A percentile compares a stretch with the other conserved stretches of the same genome.
These are phyloP conservation scores for Sclerotinia sclerotiorum DNA, from an alignment of 2,329 filamentous ascomycete species.

Conservation along the genomic window DNA sequence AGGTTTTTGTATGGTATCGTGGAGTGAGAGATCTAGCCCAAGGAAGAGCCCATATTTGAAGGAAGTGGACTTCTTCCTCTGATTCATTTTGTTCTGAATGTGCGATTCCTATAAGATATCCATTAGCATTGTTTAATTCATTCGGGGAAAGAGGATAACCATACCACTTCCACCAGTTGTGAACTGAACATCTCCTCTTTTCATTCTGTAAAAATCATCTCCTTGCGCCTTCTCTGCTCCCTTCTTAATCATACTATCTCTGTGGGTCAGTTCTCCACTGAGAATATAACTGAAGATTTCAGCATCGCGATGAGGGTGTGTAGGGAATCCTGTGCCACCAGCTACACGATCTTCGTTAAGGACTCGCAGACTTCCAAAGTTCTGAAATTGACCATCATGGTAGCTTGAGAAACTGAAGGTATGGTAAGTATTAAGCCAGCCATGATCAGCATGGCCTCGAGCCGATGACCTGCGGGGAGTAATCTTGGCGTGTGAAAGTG, in stretches of 20 bases:
- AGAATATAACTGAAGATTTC: slow-evolving; percentile 90
- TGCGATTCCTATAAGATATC: slow-evolving; percentile 55
- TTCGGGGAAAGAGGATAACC: slow-evolving; percentile 21
- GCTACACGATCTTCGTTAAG: slow-evolving; percentile 87
- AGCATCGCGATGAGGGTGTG: slow-evolving; percentile 81
- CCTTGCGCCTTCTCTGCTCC: slow-evolving; percentile 54
- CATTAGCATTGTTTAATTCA: slow-evolving; percentile 27
- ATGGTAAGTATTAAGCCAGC: slow-evolving; percentile 77
- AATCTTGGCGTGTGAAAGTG: slow-evolving; percentile 68
- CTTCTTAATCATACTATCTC: slow-evolving; percentile 79
- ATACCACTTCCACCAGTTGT: slow-evolving; percentile 78
- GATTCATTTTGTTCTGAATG: slow-evolving; percentile 84
- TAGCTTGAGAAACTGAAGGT: slow-evolving; percentile 27
- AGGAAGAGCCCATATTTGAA: slow-evolving; percentile 86
- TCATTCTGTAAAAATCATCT: slow-evolving; percentile 69
- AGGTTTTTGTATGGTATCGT: slow-evolving; percentile 73
- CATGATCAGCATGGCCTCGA: slow-evolving; percentile 77
- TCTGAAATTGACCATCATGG: slow-evolving; percentile 47
- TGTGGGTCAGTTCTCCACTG: slow-evolving; percentile 82
- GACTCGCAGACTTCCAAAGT: slow-evolving; percentile 75
- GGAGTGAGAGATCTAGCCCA: slow-evolving; percentile 72
- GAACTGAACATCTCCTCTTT: slow-evolving; percentile 82
- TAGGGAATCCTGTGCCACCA: slow-evolving; percentile 74
- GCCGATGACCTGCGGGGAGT: slow-evolving; percentile 68
- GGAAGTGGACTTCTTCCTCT: slow-evolving; percentile 69